phyloP scores from a whole-genome alignment of 2,329 filamentous ascomycete genomes.

The Aspergillus novoparasiticus region DNA sequence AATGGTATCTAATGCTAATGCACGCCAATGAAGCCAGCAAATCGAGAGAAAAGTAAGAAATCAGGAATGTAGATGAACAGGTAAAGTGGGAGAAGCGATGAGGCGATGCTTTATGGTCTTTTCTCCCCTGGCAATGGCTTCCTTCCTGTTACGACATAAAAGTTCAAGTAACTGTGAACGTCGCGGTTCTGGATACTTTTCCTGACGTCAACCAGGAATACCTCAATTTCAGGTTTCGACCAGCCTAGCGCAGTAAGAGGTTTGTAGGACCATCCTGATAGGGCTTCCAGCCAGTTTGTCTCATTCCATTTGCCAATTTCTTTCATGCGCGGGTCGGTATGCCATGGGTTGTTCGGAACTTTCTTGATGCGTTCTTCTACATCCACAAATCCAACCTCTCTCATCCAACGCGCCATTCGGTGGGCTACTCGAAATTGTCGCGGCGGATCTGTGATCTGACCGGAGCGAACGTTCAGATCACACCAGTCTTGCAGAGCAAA shows the following conservation, averaged over 20 bases:
- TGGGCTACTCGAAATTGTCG: slow-evolving; percentile 56
- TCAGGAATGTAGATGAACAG: slow-evolving; percentile 1
- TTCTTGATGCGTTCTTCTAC: slow-evolving; percentile 57
- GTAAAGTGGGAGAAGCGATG: not conserved
- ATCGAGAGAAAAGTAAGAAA: slow-evolving; percentile 18
- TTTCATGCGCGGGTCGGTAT: slow-evolving; percentile 50
- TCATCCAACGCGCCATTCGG: slow-evolving; percentile 56
- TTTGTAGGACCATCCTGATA: slow-evolving; percentile 49
- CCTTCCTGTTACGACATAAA: slow-evolving; percentile 42
- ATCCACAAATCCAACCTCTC: slow-evolving; percentile 60
- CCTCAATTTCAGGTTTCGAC: slow-evolving; percentile 50
- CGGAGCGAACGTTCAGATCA: slow-evolving; percentile 44
- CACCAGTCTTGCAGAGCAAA: slow-evolving; percentile 54
- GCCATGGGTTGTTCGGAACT: slow-evolving; percentile 57
- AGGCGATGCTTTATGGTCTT: not conserved
- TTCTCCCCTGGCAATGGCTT: slow-evolving; percentile 33
- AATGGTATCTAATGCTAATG: slow-evolving; percentile 35
- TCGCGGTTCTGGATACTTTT: slow-evolving; percentile 43
- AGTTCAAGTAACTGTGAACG: slow-evolving; percentile 46
- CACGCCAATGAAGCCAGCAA: slow-evolving; percentile 16
- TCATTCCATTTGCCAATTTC: slow-evolving; percentile 54
- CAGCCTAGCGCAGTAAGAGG: slow-evolving; percentile 45
- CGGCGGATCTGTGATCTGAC: slow-evolving; percentile 46
- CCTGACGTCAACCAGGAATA: slow-evolving; percentile 48
- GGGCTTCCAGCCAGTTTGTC: slow-evolving; percentile 47